Percentiles rank a stretch among this genome's conserved stretches.
Conservation (phyloP, 768 basidiomycete genomes). For the Lactarius tabidus region DNA sequence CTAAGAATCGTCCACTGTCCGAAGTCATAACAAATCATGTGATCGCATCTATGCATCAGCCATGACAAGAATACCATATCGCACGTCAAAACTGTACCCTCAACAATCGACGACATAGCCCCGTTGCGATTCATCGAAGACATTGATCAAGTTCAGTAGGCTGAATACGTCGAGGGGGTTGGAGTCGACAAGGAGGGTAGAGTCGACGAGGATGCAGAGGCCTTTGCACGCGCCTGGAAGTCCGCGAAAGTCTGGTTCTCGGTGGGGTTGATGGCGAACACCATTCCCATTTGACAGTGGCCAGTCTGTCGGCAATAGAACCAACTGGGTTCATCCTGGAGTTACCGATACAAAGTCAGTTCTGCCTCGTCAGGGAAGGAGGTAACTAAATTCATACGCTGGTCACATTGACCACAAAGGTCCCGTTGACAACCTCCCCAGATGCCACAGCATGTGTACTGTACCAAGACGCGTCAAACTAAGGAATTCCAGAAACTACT, state of each 20-base stretch:
- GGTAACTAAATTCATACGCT: conserved; percentile 19
- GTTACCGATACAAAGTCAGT: not conserved
- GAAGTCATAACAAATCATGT: too few species aligned
- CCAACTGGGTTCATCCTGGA: conserved; percentile 28
- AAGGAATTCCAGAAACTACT: not conserved
- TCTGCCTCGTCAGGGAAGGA: not conserved
- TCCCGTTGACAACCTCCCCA: not conserved
- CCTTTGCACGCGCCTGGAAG: too few species aligned
- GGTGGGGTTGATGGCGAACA: conserved; percentile 32
- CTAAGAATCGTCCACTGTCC: too few species aligned
- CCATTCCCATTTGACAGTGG: conserved; percentile 31
- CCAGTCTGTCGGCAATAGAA: conserved; percentile 27
- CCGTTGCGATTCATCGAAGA: not conserved
- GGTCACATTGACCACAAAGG: conserved; percentile 29
- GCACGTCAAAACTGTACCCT: too few species aligned
- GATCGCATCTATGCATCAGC: too few species aligned
- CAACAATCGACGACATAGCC: not conserved
- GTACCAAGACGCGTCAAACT: not conserved
- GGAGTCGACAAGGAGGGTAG: too few species aligned
- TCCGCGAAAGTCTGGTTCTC: conserved; percentile 4
- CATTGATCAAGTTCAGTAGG: too few species aligned
- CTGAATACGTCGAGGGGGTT: conserved; percentile 21
- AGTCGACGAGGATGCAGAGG: too few species aligned
- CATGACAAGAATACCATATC: too few species aligned
- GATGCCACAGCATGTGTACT: conserved; percentile 31